Evolutionary conservation across 2,329 filamentous ascomycete genomes (phyloP).

Genomic region (Phaeosphaeriaceae sp.): DNA sequence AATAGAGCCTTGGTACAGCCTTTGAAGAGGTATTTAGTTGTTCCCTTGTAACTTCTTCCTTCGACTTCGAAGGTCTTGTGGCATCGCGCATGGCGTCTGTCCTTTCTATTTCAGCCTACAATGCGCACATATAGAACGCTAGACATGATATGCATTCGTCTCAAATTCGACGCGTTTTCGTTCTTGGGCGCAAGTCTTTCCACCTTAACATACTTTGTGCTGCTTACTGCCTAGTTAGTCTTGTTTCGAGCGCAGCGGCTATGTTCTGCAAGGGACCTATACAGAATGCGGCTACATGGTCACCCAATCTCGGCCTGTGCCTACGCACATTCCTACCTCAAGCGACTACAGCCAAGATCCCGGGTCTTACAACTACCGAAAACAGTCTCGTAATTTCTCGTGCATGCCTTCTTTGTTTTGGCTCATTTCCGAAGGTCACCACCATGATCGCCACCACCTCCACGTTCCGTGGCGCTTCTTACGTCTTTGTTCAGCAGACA

Average conservation of each 20-base stretch:
- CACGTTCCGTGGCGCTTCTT: slow-evolving; percentile 9
- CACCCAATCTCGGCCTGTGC: slow-evolving; percentile 14
- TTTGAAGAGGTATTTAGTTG: not conserved
- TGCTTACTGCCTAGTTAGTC: slow-evolving; percentile 9
- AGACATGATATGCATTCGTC: slow-evolving; percentile 16
- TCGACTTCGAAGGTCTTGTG: slow-evolving; percentile 16
- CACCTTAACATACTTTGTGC: not conserved
- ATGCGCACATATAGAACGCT: slow-evolving; percentile 18
- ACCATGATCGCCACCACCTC: slow-evolving; percentile 15
- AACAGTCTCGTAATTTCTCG: slow-evolving; percentile 27
- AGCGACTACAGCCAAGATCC: slow-evolving; percentile 8
- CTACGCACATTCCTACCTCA: slow-evolving; percentile 16
- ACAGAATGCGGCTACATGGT: slow-evolving; percentile 25
- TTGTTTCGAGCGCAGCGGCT: not conserved
- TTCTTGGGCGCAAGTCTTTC: not conserved
- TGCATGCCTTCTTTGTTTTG: slow-evolving; percentile 39
- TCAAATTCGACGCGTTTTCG: not conserved
- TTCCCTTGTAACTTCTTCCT: slow-evolving; percentile 14
- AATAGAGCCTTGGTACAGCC: slow-evolving; percentile 27
- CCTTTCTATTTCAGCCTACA: not conserved
- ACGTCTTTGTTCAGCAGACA: slow-evolving; percentile 20
- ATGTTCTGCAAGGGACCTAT: slow-evolving; percentile 21
- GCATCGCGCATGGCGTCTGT: slow-evolving; percentile 35
- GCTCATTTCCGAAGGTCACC: slow-evolving; percentile 17
- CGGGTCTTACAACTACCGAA: slow-evolving; percentile 17